These are phyloP conservation scores for Stagonosporopsis cucurbitacearum DNA, from an alignment of 2,329 filamentous ascomycete species.

Conservation along the genomic window DNA sequence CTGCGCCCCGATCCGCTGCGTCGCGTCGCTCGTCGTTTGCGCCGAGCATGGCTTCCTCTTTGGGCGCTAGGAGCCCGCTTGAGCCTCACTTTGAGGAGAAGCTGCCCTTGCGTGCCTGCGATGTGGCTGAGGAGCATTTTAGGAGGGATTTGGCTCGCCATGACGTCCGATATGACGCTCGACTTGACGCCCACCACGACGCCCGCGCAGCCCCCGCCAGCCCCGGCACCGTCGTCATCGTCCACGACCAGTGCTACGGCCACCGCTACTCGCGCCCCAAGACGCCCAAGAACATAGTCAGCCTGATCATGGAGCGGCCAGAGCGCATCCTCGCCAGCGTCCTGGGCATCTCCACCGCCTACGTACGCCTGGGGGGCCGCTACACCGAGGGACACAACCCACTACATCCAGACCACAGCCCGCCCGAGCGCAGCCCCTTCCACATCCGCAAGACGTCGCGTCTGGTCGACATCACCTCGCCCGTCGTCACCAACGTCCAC, in stretches of 20 bases:
- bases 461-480: slow-evolving; percentile 72
- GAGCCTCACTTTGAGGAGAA: slow-evolving; percentile 48
- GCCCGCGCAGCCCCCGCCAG: slow-evolving; percentile 43
- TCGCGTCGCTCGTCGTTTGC: slow-evolving; percentile 55
- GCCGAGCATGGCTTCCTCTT: slow-evolving; percentile 49
- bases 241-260: slow-evolving; percentile 94
- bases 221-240: slow-evolving; percentile 76
- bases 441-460: slow-evolving; percentile 82
- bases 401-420: slow-evolving; percentile 67
- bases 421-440: slow-evolving; percentile 73
- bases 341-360: slow-evolving; percentile 82
- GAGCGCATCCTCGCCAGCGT: slow-evolving; percentile 87
- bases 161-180: no score
- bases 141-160: slow-evolving; percentile 70
- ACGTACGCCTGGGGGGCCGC: slow-evolving; percentile 85
- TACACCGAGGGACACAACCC: slow-evolving; percentile 74
- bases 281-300: slow-evolving; percentile 72
- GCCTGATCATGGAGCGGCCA: slow-evolving; percentile 88
- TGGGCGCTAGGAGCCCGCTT: slow-evolving; percentile 51
- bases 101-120: slow-evolving; percentile 57
- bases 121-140: slow-evolving; percentile 73
- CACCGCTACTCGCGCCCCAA: slow-evolving; percentile 88
- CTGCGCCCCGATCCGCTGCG: slow-evolving; percentile 44
- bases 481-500: slow-evolving; percentile 88
- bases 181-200: no score